These are phyloP conservation scores for Eucalyptus shirleyi DNA, from an alignment of 345 rosid genomes.

Conservation along the genomic window DNA sequence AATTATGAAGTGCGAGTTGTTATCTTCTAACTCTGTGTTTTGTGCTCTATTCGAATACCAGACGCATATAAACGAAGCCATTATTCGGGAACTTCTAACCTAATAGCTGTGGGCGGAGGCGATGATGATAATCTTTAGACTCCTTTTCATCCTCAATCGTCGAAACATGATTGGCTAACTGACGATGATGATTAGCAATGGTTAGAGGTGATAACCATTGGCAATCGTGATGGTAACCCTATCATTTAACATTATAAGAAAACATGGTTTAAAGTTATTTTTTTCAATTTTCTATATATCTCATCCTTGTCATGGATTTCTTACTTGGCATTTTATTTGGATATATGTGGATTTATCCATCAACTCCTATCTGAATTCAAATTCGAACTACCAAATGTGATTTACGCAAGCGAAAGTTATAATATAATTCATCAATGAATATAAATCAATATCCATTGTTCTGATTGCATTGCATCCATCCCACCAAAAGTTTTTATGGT, in stretches of 20 bases:
- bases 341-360: neutral
- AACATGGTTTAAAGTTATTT: neutral
- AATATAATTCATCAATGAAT: too few relatives aligned
- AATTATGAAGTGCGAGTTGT: neutral
- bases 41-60: neutral
- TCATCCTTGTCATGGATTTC: too few relatives aligned
- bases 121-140: neutral
- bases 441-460: too few relatives aligned
- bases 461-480: too few relatives aligned
- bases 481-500: too few relatives aligned
- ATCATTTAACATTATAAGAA: neutral
- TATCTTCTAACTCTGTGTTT: neutral
- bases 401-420: too few relatives aligned
- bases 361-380: too few relatives aligned
- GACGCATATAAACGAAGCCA: neutral
- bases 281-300: too few relatives aligned
- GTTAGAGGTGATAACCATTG: neutral
- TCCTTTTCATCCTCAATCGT: neutral
- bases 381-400: too few relatives aligned
- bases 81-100: neutral
- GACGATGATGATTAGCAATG: neutral
- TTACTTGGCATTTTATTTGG: too few relatives aligned
- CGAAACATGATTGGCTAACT: neutral
- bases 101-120: neutral
- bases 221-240: neutral